Conservation (phyloP, 441 rosid genomes). For the Viola pubescens region DNA sequence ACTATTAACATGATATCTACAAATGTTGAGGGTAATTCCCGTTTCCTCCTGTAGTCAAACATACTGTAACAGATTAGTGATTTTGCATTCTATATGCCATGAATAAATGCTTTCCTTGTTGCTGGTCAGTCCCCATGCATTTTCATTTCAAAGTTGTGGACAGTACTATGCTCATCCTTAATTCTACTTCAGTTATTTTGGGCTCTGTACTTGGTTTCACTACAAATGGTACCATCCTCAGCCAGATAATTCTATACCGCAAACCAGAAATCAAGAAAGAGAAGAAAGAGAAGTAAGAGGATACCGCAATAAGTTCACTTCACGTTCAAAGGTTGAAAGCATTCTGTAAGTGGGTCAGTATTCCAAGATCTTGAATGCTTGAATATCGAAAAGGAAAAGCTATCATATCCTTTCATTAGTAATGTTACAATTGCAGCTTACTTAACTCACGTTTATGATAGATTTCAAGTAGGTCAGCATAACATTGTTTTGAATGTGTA, state of each 20-base stretch:
- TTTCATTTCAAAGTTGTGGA: neutral
- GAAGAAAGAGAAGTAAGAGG: slow-evolving; percentile 49
- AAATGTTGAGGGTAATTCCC: no score
- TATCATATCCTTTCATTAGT: no score
- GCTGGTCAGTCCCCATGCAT: no score
- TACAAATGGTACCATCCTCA: slow-evolving; percentile 71
- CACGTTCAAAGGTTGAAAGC: slow-evolving; percentile 6
- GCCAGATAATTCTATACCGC: slow-evolving; percentile 62
- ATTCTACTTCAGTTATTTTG: slow-evolving; percentile 43
- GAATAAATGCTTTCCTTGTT: neutral
- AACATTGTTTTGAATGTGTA: no score
- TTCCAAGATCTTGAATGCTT: neutral
- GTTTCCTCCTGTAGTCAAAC: neutral
- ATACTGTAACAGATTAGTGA: neutral
- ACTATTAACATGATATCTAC: no score
- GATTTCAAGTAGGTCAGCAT: no score
- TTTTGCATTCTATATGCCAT: neutral
- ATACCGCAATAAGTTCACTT: slow-evolving; percentile 8
- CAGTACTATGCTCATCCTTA: slow-evolving; percentile 24
- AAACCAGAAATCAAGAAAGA: slow-evolving; percentile 44
- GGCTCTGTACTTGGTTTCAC: slow-evolving; percentile 65
- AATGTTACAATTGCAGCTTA: no score
- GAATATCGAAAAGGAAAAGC: no score
- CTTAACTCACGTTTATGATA: no score
- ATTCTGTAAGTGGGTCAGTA: neutral